phyloP scores from a whole-genome alignment of 179 eudicot genomes.

The Camellia oleifera region DNA sequence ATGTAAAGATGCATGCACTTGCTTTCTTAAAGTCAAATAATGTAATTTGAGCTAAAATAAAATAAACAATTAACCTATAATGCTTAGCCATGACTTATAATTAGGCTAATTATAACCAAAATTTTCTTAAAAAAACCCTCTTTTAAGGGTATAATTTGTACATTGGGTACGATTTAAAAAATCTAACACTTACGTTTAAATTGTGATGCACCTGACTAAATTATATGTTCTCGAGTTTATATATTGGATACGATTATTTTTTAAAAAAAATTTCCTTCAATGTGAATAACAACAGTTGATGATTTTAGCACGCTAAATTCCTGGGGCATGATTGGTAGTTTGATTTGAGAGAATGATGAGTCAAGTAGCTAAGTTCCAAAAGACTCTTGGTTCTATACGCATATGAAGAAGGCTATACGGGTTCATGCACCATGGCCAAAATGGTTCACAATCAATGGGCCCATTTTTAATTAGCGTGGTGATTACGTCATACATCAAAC shows the following conservation, averaged over 20 bases:
- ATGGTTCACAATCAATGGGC: constrained; percentile 13
- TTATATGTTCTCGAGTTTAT: no score
- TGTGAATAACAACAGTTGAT: no score
- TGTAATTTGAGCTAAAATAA: neutral
- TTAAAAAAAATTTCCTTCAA: neutral
- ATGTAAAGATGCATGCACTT: constrained; percentile 13
- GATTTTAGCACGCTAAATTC: neutral
- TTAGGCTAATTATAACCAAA: neutral
- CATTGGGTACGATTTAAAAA: no score
- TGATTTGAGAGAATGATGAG: neutral
- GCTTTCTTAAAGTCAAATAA: neutral
- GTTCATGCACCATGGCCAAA: constrained; percentile 16
- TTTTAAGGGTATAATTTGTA: no score
- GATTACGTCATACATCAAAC: neutral
- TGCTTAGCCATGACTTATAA: neutral
- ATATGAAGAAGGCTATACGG: neutral
- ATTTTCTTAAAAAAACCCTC: no score
- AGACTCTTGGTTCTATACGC: no score
- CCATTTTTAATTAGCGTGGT: neutral
- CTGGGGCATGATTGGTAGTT: neutral
- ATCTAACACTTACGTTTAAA: no score
- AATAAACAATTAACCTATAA: neutral
- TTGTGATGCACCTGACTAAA: no score
- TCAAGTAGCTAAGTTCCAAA: neutral
- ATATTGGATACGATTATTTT: no score